phyloP scores from a whole-genome alignment of 2,329 filamentous ascomycete genomes.

The Penicillium sp. region DNA sequence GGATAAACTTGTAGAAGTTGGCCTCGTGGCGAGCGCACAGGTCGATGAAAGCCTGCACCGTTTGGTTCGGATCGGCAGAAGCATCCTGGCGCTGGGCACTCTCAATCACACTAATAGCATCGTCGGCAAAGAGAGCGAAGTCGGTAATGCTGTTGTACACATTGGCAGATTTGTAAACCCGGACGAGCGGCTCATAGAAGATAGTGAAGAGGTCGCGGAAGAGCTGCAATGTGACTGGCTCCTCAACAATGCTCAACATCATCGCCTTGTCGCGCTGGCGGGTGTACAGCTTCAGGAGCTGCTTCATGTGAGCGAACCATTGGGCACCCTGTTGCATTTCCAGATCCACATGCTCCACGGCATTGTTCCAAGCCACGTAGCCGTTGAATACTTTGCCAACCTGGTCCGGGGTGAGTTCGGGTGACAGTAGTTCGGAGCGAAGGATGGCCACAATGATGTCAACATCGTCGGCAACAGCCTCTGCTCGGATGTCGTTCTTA shows the following conservation, averaged over 20 bases:
- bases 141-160: slow-evolving; percentile 97
- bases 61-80: slow-evolving; percentile 94
- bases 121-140: slow-evolving; percentile 88
- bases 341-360: slow-evolving; percentile 81
- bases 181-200: slow-evolving; percentile 95
- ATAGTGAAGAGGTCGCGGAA: slow-evolving; percentile 97
- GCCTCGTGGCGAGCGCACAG: slow-evolving; percentile 91
- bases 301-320: slow-evolving; percentile 91
- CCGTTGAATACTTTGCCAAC: slow-evolving; percentile 86
- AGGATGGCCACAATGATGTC: slow-evolving; percentile 85
- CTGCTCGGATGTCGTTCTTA: slow-evolving; percentile 70
- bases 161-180: slow-evolving; percentile 98
- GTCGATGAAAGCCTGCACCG: slow-evolving; percentile 96
- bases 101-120: slow-evolving; percentile 79
- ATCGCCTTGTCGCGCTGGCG: slow-evolving; percentile 91
- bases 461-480: slow-evolving; percentile 69
- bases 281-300: slow-evolving; percentile 86
- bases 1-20: slow-evolving; percentile 98
- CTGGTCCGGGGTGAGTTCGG: slow-evolving; percentile 69
- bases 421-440: slow-evolving; percentile 71
- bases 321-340: slow-evolving; percentile 87
- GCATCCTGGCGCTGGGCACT: slow-evolving; percentile 71
- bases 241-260: slow-evolving; percentile 95
- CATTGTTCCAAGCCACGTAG: slow-evolving; percentile 93
- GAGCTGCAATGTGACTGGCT: slow-evolving; percentile 93